A percentile compares a stretch with the other conserved stretches of the same genome.
Conservation (phyloP, 805 yeast genomes). For the Nematodospora valgi region DNA sequence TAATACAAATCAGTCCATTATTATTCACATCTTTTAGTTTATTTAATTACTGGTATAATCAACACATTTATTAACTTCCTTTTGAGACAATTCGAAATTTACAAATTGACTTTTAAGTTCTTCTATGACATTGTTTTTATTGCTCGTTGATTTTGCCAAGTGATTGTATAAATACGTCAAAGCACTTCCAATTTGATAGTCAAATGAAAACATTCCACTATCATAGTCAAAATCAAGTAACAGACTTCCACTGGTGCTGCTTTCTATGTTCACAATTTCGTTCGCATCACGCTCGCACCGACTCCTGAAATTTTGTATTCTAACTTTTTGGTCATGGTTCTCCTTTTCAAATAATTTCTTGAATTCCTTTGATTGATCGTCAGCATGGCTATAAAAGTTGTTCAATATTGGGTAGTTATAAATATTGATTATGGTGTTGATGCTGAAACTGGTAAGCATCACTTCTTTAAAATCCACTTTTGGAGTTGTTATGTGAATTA, state of each 20-base stretch:
- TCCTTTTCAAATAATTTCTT: constrained; percentile 8
- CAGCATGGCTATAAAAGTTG: constrained; percentile 1
- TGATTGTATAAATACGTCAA: constrained; percentile 1
- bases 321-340: constrained; percentile 9
- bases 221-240: constrained; percentile 16
- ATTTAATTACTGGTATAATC: no score
- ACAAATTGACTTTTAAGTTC: constrained; percentile 3
- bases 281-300: background rate
- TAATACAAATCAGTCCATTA: no score
- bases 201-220: constrained; percentile 24
- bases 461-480: constrained; percentile 17
- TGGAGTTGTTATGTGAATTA: constrained; percentile 14
- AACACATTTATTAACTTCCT: constrained; percentile 7
- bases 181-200: constrained; percentile 18
- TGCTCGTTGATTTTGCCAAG: background rate
- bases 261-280: background rate
- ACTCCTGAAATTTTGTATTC: constrained; percentile 7
- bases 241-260: background rate
- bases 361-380: constrained; percentile 3
- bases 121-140: constrained; percentile 1
- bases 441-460: constrained; percentile 14
- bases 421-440: constrained; percentile 11
- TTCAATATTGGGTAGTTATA: constrained; percentile 18
- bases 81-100: constrained; percentile 8
- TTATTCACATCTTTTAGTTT: no score